These are phyloP conservation scores for Thymus quinquecostatus DNA, from an alignment of 257 asterid genomes.

Conservation along the genomic window DNA sequence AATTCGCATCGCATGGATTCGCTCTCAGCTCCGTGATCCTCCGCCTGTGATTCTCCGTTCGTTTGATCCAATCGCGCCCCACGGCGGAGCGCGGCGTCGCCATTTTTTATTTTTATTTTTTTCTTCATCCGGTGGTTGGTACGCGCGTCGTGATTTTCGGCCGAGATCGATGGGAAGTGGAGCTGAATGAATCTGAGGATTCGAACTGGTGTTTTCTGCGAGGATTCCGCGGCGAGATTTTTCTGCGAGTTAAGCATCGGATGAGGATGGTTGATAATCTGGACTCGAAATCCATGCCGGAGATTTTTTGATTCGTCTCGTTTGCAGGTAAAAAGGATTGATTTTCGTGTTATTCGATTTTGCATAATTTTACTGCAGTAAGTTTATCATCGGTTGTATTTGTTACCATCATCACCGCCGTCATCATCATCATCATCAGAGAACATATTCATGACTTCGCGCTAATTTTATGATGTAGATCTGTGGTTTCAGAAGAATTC, in stretches of 20 bases:
- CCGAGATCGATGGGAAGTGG: constrained; percentile 31
- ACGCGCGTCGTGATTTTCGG: constrained; percentile 25
- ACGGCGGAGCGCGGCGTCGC: constrained; percentile 34
- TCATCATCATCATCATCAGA: constrained; percentile 21
- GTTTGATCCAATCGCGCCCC: constrained; percentile 42
- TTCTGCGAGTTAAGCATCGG: constrained; percentile 34
- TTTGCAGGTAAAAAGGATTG: constrained; percentile 37
- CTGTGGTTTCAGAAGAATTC: constrained; percentile 37
- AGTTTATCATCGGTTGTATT: constrained; percentile 23
- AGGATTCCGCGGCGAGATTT: constrained; percentile 23
- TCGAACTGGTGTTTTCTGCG: constrained; percentile 22
- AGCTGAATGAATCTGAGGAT: constrained; percentile 31
- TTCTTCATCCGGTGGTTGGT: constrained; percentile 7
- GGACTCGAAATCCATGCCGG: constrained; percentile 23
- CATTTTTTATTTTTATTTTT: constrained; percentile 15
- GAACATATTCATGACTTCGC: constrained; percentile 25
- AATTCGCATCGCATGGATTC: constrained; percentile 19
- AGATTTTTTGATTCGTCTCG: constrained; percentile 19
- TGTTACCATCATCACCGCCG: constrained; percentile 17
- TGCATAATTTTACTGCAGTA: background rate
- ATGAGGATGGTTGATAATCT: constrained; percentile 31
- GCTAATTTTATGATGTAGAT: constrained; percentile 36
- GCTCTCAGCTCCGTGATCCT: constrained; percentile 26
- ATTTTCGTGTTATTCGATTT: background rate
- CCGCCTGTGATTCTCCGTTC: constrained; percentile 28